These are phyloP conservation scores for Microcos paniculata DNA, from an alignment of 345 rosid genomes.

Conservation along the genomic window DNA sequence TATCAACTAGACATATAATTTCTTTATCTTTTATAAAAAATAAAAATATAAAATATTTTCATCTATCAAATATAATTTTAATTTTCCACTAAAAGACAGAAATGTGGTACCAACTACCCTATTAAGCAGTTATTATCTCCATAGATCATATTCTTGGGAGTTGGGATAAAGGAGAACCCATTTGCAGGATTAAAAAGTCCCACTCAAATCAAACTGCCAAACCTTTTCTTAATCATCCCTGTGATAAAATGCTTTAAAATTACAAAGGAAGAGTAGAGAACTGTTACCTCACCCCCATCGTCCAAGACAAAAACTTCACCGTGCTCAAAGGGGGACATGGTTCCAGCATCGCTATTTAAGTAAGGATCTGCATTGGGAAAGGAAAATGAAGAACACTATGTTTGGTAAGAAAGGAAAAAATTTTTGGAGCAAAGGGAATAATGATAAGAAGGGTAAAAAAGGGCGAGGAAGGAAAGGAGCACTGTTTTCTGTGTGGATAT, in stretches of 20 bases:
- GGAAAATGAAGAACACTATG: neutral
- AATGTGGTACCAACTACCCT: neutral
- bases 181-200: neutral
- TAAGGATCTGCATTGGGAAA: conserved; percentile 68
- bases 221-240: neutral
- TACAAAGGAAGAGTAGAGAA: neutral
- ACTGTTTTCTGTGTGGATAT: neutral
- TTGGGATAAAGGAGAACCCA: neutral
- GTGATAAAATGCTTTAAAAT: neutral
- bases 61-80: no score
- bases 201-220: neutral
- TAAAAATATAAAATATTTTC: no score
- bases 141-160: no score
- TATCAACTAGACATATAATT: no score
- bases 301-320: conserved; percentile 97
- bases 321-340: conserved; percentile 98
- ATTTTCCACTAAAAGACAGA: neutral
- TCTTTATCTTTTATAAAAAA: no score
- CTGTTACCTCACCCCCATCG: conserved; percentile 95
- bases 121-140: neutral
- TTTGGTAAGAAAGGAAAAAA: neutral
- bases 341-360: conserved; percentile 93
- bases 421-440: neutral
- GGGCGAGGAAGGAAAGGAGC: neutral
- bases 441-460: neutral